These are phyloP conservation scores for Alternaria arbusti DNA, from an alignment of 2,329 filamentous ascomycete species.

Conservation along the genomic window DNA sequence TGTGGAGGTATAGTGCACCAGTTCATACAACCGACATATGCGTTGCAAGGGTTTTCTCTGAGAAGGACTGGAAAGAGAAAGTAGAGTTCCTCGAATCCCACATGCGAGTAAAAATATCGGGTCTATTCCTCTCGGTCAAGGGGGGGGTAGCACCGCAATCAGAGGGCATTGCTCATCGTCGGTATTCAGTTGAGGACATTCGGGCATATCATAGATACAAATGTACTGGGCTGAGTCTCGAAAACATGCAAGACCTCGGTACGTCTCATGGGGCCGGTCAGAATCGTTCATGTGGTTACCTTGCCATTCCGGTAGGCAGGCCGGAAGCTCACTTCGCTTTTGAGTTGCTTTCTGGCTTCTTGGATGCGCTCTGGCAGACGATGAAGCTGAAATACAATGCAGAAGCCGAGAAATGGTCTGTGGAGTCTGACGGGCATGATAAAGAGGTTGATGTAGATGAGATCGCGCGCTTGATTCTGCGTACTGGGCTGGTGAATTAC, in stretches of 20 bases:
- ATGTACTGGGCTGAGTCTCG: neutral
- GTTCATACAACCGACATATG: fast-evolving
- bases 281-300: neutral
- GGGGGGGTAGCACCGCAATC: no score
- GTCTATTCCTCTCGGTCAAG: no score
- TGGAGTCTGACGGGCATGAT: neutral
- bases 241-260: neutral
- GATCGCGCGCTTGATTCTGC: neutral
- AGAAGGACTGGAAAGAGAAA: neutral
- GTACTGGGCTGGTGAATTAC: neutral
- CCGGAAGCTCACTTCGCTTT: neutral
- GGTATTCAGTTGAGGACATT: no score
- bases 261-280: neutral
- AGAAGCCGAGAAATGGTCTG: neutral
- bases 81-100: neutral
- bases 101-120: no score
- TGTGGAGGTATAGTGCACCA: neutral
- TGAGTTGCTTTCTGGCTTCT: neutral
- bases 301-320: neutral
- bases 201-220: no score
- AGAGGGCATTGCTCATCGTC: no score
- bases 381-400: neutral
- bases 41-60: neutral
- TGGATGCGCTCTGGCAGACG: neutral
- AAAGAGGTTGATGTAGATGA: neutral